Evolutionary conservation across 2,329 filamentous ascomycete genomes (phyloP).

Genomic region (Akanthomyces uredinophilus): DNA sequence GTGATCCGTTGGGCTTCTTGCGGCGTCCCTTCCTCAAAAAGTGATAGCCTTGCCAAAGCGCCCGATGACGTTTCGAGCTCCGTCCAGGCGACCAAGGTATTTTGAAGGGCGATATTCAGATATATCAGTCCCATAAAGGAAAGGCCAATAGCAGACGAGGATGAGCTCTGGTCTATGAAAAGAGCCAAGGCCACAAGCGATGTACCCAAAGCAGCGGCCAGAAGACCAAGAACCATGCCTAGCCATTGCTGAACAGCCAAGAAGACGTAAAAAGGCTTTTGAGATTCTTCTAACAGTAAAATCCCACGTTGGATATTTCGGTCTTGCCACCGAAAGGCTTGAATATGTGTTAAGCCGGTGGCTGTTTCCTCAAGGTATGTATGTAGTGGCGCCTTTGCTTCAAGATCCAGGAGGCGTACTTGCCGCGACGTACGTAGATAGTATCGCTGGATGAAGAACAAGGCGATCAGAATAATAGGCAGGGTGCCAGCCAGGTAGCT

Average conservation of each 20-base stretch:
- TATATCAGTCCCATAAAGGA: neutral
- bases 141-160: neutral
- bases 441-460: slow-evolving; percentile 21
- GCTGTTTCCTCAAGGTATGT: slow-evolving; percentile 33
- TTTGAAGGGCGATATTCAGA: neutral
- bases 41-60: neutral
- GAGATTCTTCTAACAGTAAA: neutral
- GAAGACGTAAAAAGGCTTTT: neutral
- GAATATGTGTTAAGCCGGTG: slow-evolving; percentile 22
- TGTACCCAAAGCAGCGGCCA: neutral
- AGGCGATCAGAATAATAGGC: neutral
- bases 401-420: slow-evolving; percentile 48
- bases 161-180: neutral
- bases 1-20: neutral
- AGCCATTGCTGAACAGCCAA: neutral
- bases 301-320: neutral
- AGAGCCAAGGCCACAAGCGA: neutral
- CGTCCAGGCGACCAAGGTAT: neutral
- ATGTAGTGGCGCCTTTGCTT: slow-evolving; percentile 43
- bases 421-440: slow-evolving; percentile 48
- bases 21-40: neutral
- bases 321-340: slow-evolving; percentile 19
- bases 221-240: neutral
- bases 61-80: neutral
- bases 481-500: neutral